phyloP scores from a whole-genome alignment of 345 rosid genomes.

The Theobroma cacao region DNA sequence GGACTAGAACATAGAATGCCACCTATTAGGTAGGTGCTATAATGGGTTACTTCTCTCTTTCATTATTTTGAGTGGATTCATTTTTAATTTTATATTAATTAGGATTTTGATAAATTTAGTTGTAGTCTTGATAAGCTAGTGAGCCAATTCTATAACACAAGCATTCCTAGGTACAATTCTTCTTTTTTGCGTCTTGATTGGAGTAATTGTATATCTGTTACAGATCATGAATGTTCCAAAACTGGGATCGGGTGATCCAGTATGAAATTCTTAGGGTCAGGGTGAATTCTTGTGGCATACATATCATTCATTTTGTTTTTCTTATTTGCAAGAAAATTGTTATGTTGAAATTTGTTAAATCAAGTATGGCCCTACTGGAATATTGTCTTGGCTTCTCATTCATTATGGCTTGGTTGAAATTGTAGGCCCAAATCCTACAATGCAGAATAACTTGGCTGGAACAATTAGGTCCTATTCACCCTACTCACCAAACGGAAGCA shows the following conservation, averaged over 20 bases:
- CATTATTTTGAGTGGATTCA: neutral
- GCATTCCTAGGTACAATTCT: neutral
- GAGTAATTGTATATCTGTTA: neutral
- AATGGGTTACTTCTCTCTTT: neutral
- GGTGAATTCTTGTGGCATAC: neutral
- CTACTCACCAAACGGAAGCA: constrained; percentile 23
- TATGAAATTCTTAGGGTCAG: neutral
- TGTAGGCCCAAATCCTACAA: constrained; percentile 51
- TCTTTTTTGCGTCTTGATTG: neutral
- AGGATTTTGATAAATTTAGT: neutral
- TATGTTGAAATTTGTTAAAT: neutral
- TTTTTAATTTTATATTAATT: neutral
- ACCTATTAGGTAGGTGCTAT: neutral
- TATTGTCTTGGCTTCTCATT: neutral
- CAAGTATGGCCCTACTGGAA: neutral
- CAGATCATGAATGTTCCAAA: neutral
- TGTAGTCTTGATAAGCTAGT: neutral
- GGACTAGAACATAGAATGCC: neutral
- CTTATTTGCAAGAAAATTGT: neutral
- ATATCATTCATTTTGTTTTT: neutral
- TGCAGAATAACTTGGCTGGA: constrained; percentile 32
- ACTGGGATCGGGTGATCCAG: neutral
- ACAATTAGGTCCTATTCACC: constrained; percentile 21
- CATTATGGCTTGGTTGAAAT: neutral
- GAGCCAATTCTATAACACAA: neutral